These are phyloP conservation scores for Aspergillus hancockii DNA, from an alignment of 495 filamentous ascomycete species.

Conservation along the genomic window DNA sequence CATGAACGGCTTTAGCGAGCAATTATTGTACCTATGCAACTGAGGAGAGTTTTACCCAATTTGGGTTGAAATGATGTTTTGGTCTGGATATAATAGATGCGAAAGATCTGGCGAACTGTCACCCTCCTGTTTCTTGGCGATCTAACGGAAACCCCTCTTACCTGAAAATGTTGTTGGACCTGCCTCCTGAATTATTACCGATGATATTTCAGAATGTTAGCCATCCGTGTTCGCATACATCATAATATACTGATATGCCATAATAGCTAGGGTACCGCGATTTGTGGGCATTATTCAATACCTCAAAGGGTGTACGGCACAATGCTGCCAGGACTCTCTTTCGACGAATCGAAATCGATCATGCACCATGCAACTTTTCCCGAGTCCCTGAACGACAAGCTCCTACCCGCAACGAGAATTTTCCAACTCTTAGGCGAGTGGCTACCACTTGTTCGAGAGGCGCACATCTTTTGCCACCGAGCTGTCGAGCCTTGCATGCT, in stretches of 20 bases:
- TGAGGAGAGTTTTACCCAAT: too few species aligned
- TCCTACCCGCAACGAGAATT: background rate
- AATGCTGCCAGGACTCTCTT: conserved; percentile 4
- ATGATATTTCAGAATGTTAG: conserved; percentile 2
- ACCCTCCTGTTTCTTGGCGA: too few species aligned
- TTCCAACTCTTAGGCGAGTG: conserved; percentile 5
- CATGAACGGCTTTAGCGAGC: too few species aligned
- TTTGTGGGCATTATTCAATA: conserved; percentile 6
- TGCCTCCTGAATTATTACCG: conserved; percentile 2
- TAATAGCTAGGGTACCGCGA: conserved; percentile 3
- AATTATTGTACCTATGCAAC: too few species aligned
- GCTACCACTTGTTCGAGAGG: conserved; percentile 2
- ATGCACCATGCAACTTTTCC: conserved; percentile 4
- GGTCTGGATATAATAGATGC: too few species aligned
- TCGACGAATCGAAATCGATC: conserved; percentile 4
- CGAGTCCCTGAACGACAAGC: background rate
- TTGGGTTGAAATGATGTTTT: too few species aligned
- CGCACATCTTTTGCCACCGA: background rate
- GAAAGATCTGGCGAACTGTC: too few species aligned
- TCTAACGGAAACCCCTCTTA: background rate
- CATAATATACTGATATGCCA: background rate
- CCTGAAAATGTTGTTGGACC: background rate
- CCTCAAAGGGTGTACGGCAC: background rate
- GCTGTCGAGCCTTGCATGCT: conserved; percentile 8
- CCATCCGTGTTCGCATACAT: background rate